A percentile compares a stretch with the other conserved stretches of the same genome.
Evolutionary conservation across 192 early-diverging fungal genomes (phyloP).

Genomic region (Coemansia sp.): DNA sequence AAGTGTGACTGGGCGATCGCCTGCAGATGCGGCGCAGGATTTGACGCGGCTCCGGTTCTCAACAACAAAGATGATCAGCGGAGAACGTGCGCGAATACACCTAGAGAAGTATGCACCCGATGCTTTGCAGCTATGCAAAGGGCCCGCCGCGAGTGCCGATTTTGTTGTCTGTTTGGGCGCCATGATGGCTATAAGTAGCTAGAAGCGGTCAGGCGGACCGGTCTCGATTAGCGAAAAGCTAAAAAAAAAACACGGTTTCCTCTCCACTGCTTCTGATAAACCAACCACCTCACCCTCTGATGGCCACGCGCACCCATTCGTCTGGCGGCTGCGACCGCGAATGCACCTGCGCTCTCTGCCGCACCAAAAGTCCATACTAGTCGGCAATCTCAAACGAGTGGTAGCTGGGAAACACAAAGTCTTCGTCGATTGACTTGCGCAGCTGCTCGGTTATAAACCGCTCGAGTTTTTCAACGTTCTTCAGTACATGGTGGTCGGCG

Average conservation of each 20-base stretch:
- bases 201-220: neutral
- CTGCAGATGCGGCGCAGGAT: neutral
- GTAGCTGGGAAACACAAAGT: slow-evolving; percentile 78
- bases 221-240: neutral
- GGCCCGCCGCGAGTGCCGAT: neutral
- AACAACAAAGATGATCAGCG: slow-evolving; percentile 29
- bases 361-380: neutral
- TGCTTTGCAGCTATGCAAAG: slow-evolving; percentile 9
- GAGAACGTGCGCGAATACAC: slow-evolving; percentile 22
- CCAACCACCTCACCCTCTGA: neutral
- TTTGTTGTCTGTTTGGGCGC: slow-evolving; percentile 28
- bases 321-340: slow-evolving; percentile 5
- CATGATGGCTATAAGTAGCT: slow-evolving; percentile 1
- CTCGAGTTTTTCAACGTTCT: slow-evolving; percentile 84
- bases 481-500: slow-evolving; percentile 61
- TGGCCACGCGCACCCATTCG: neutral
- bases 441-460: slow-evolving; percentile 78
- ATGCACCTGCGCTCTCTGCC: slow-evolving; percentile 14
- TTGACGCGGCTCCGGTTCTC: slow-evolving; percentile 9
- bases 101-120: slow-evolving; percentile 25
- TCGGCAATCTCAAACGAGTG: slow-evolving; percentile 59
- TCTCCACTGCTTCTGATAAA: neutral
- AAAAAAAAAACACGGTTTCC: neutral
- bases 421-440: slow-evolving; percentile 72
- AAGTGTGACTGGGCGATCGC: neutral